Conservation (phyloP, 768 basidiomycete species). For the Lyophyllum decastes region DNA sequence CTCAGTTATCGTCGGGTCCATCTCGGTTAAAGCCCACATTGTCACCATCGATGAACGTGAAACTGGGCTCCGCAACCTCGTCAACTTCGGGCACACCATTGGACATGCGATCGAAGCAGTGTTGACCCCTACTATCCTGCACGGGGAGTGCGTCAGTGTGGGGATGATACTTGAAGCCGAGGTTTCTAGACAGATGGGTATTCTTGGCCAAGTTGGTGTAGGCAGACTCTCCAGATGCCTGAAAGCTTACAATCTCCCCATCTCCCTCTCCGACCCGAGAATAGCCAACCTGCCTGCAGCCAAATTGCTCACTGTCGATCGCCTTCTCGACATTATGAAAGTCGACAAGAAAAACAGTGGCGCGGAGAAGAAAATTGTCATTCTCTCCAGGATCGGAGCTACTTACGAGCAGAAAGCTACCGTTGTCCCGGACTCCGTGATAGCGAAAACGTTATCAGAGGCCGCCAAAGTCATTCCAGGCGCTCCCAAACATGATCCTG, state of each 20-base stretch:
- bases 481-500: conserved; percentile 57
- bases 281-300: conserved; percentile 74
- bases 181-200: conserved; percentile 83
- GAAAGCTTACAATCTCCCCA: conserved; percentile 89
- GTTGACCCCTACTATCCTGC: conserved; percentile 88
- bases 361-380: conserved; percentile 88
- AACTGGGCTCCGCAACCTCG: conserved; percentile 94
- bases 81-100: conserved; percentile 98
- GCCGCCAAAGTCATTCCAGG: conserved; percentile 77
- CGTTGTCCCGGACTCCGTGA: conserved; percentile 77
- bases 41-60: conserved; percentile 97
- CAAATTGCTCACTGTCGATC: conserved; percentile 72
- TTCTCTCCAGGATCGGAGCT: conserved; percentile 87
- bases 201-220: conserved; percentile 88
- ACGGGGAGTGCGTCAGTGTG: conserved; percentile 94
- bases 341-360: conserved; percentile 99
- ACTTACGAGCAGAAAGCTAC: conserved; percentile 93
- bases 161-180: conserved; percentile 98
- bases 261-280: conserved; percentile 76
- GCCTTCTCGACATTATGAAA: conserved; percentile 89
- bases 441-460: conserved; percentile 79
- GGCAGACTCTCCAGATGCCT: conserved; percentile 87
- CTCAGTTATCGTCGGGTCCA: conserved; percentile 89
- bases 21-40: conserved; percentile 95
- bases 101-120: conserved; percentile 99